These are phyloP conservation scores for Aplosporella prunicola DNA, from an alignment of 2,329 filamentous ascomycete species.

Conservation along the genomic window DNA sequence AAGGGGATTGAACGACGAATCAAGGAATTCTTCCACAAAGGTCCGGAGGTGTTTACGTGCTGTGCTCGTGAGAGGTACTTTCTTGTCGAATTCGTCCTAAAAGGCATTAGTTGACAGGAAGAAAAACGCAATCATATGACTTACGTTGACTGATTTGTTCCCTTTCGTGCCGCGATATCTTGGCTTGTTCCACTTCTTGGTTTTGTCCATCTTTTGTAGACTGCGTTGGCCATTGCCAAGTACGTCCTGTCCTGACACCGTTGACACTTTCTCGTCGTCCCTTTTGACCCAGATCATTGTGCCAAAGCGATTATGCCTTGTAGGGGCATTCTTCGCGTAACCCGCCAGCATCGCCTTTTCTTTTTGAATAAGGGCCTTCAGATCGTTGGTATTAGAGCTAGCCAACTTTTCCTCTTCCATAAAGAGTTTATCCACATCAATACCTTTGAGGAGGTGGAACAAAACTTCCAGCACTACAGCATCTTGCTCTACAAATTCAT, in stretches of 20 bases:
- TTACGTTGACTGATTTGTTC: conserved; percentile 42
- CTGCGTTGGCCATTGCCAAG: conserved; percentile 63
- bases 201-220: conserved; percentile 80
- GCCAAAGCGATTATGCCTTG: conserved; percentile 86
- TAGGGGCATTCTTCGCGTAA: conserved; percentile 68
- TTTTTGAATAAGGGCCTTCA: conserved; percentile 65
- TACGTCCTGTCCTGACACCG: conserved; percentile 80
- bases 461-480: conserved; percentile 83
- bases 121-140: conserved; percentile 35
- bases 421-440: conserved; percentile 76
- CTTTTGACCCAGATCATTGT: conserved; percentile 96
- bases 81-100: conserved; percentile 63
- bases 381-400: conserved; percentile 60
- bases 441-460: conserved; percentile 85
- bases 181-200: conserved; percentile 83
- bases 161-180: conserved; percentile 39
- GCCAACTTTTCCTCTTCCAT: conserved; percentile 66
- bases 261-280: conserved; percentile 72
- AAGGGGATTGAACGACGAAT: conserved; percentile 84
- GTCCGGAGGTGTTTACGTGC: conserved; percentile 68
- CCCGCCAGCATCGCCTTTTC: conserved; percentile 75
- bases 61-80: conserved; percentile 57
- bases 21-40: conserved; percentile 89
- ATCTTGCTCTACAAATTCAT: conserved; percentile 86
- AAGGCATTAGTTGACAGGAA: no score